A percentile compares a stretch with the other conserved stretches of the same genome.
Evolutionary conservation across 495 filamentous ascomycete genomes (phyloP).

Genomic region (Penicillium daleae): DNA sequence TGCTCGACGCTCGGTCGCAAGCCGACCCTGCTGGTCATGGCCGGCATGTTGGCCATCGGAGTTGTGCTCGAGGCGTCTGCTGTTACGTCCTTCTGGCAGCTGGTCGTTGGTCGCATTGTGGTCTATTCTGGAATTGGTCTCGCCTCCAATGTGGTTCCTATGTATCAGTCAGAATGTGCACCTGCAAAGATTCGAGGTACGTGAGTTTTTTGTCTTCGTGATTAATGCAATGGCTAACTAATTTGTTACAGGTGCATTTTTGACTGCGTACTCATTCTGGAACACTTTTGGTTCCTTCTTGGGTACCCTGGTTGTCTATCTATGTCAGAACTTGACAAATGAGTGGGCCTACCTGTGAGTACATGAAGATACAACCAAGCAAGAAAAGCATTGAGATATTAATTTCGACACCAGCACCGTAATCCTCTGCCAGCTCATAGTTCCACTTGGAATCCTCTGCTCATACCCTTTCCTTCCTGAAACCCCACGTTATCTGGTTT

Average conservation of each 20-base stretch:
- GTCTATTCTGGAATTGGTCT: slow-evolving; percentile 19
- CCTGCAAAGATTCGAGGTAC: not conserved
- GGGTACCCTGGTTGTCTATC: not conserved
- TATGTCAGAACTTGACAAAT: not conserved
- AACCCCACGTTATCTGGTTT: not conserved
- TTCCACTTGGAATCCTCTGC: not conserved
- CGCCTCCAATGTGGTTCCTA: slow-evolving; percentile 18
- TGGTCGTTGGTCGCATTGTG: slow-evolving; percentile 19
- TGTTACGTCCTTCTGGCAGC: slow-evolving; percentile 16
- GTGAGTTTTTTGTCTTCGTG: not conserved
- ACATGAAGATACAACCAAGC: not conserved
- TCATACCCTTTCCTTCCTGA: not conserved
- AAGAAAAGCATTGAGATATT: not conserved
- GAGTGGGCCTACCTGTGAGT: not conserved
- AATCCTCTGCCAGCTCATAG: not conserved
- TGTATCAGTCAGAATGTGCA: not conserved
- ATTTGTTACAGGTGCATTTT: not conserved
- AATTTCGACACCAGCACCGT: not conserved
- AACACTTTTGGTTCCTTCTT: not conserved
- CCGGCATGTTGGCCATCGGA: not conserved
- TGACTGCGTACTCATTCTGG: not conserved
- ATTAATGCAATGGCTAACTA: not conserved
- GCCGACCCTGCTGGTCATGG: not conserved
- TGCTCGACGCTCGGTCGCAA: not conserved
- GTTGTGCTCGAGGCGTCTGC: not conserved